Conservation (phyloP, 768 basidiomycete genomes). For the Phlebiopsis flavidoalba region DNA sequence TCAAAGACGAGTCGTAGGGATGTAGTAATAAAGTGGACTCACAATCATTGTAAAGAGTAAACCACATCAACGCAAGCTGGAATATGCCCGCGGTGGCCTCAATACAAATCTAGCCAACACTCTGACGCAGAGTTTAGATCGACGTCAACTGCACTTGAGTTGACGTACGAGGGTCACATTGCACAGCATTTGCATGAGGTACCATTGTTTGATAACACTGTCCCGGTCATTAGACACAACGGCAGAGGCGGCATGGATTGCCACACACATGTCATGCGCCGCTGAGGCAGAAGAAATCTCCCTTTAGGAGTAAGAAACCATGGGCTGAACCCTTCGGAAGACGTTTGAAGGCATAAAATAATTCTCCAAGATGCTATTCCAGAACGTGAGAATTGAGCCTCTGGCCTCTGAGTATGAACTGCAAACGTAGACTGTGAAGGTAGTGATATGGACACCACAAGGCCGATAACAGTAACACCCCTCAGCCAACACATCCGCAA, state of each 20-base stretch:
- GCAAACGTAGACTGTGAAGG: constrained; percentile 68
- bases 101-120: constrained; percentile 62
- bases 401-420: constrained; percentile 15
- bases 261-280: constrained; percentile 80
- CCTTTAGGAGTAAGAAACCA: constrained; percentile 91
- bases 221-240: background rate
- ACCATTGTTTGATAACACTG: constrained; percentile 84
- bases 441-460: constrained; percentile 76
- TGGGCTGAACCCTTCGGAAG: constrained; percentile 88
- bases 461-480: constrained; percentile 64
- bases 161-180: constrained; percentile 60
- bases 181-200: constrained; percentile 80
- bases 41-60: constrained; percentile 83
- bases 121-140: constrained; percentile 36
- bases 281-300: constrained; percentile 73
- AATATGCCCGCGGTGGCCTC: constrained; percentile 78
- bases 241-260: background rate
- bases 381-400: background rate
- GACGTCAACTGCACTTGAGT: background rate
- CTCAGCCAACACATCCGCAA: constrained; percentile 57
- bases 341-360: constrained; percentile 61
- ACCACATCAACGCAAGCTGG: constrained; percentile 82
- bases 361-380: constrained; percentile 75
- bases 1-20: no score
- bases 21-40: no score